phyloP scores from a whole-genome alignment of 768 basidiomycete genomes.

The Russula lepida region DNA sequence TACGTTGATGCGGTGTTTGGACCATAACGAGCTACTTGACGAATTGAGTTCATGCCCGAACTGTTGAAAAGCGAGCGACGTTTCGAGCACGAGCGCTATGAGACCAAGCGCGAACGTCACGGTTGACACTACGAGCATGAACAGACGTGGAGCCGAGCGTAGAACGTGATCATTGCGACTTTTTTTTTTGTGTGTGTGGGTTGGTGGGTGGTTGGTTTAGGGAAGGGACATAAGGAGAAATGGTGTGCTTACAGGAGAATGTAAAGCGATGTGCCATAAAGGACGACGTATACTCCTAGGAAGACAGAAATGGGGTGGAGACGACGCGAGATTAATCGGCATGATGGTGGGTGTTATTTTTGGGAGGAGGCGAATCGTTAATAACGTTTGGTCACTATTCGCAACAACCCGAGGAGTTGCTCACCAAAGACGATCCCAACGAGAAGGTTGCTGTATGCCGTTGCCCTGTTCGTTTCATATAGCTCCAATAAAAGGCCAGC shows the following conservation, averaged over 20 bases:
- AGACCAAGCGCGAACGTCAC: conserved; percentile 6
- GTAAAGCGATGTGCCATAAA: conserved; percentile 11
- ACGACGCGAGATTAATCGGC: background rate
- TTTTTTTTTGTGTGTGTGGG: too few species aligned
- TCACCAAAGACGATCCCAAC: conserved; percentile 15
- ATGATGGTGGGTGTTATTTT: background rate
- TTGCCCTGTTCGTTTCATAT: background rate
- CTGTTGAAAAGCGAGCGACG: conserved; percentile 2
- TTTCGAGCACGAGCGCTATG: conserved; percentile 7
- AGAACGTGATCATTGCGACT: conserved; percentile 1
- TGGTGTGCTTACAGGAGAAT: conserved; percentile 15
- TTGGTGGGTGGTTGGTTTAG: too few species aligned
- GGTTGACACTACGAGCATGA: conserved; percentile 11
- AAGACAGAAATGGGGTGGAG: background rate
- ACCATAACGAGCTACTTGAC: background rate
- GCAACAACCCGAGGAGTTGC: background rate
- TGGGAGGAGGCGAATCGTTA: background rate
- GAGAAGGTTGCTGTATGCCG: conserved; percentile 2
- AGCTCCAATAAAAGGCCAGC: background rate
- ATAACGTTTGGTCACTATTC: background rate
- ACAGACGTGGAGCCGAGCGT: conserved; percentile 4
- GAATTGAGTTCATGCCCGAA: background rate
- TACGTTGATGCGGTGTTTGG: background rate
- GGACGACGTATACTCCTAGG: conserved; percentile 3
- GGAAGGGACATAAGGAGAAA: too few species aligned